A percentile compares a stretch with the other conserved stretches of the same genome.
Evolutionary conservation across 2,329 filamentous ascomycete species (phyloP).

Genomic region (Trichoderma citrinoviride): DNA sequence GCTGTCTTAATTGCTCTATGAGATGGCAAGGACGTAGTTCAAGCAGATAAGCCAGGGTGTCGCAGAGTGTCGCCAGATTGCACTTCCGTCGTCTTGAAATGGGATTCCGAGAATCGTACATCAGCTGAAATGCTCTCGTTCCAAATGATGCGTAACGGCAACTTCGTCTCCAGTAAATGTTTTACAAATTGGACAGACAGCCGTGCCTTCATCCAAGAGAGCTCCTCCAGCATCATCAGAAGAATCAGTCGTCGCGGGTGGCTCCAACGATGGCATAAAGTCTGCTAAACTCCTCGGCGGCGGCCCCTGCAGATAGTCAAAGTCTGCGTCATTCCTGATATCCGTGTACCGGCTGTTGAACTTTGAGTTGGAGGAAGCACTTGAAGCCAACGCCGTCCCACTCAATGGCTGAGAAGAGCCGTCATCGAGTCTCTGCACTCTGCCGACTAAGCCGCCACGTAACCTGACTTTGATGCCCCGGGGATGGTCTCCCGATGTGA

Average conservation of each 20-base stretch:
- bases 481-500: constrained; percentile 72
- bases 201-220: constrained; percentile 6
- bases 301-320: constrained; percentile 36
- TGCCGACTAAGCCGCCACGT: constrained; percentile 66
- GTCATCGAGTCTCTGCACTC: constrained; percentile 63
- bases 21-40: too few relatives aligned
- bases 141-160: constrained; percentile 67
- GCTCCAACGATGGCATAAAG: constrained; percentile 42
- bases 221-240: neutral
- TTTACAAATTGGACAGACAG: constrained; percentile 63
- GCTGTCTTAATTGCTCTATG: too few relatives aligned
- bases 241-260: neutral
- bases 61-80: too few relatives aligned
- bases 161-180: constrained; percentile 65
- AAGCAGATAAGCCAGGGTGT: too few relatives aligned
- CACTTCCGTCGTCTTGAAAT: too few relatives aligned
- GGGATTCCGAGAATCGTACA: too few relatives aligned
- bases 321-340: constrained; percentile 34
- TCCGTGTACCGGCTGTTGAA: constrained; percentile 37
- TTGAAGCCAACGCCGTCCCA: neutral
- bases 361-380: constrained; percentile 24
- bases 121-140: constrained; percentile 34
- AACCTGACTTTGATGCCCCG: constrained; percentile 77
- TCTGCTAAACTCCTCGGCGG: constrained; percentile 43
- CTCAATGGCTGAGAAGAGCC: constrained; percentile 12